Evolutionary conservation across 208 protist genomes (phyloP), one percentile per base, ranked within the genome.

Genomic region (Porcisia deanei): DNA sequence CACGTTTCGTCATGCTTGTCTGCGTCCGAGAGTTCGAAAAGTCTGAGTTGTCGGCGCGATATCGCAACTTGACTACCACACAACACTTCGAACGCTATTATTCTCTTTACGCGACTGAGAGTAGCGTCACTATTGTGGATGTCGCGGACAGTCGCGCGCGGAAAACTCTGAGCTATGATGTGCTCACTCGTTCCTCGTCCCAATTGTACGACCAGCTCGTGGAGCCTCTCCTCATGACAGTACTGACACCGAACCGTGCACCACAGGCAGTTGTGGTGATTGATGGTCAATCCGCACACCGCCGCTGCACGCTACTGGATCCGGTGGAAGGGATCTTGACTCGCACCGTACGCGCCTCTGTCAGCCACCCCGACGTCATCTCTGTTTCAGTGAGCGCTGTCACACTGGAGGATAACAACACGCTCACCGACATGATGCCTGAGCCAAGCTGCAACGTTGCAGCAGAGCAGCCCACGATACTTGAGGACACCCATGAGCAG

Each of bases 131-230:
- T 2, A 57, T 94, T 7, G 86, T 88, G 20, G 91, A 95, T 75
- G 88, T 91, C 10, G 88, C 84, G 1, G 91, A 95, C 58, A 81
- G 73, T n/a, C 81, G 88, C 10, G 91, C 91, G 49, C 79, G 91
- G 30, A 88, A 88, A 67, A 81, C 82, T 0, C 55, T 91, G 25
- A 82, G 83, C 73, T 92, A 78, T 71, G 91, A 96, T 64, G 82
- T 83, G 18, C 54, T 75, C 72, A 75, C 80, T 22, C n/a, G 60
- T 0, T 77, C 61, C 0, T 67, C 79, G 10, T 14, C 12, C 1
- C 72, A 82, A 37, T 58, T 93, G 45, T 79, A 88, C 45, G 55
- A 61, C 8, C 73, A 82, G 30, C 80, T 84, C 25, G 77, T 91
- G 3, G 74, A 79, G 18, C 91, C 88, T 60, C 75, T 93, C 49